Base-by-base conservation (phyloP, 2,329 filamentous ascomycete species). In the Microcyclospora tardicrescens region DNA sequence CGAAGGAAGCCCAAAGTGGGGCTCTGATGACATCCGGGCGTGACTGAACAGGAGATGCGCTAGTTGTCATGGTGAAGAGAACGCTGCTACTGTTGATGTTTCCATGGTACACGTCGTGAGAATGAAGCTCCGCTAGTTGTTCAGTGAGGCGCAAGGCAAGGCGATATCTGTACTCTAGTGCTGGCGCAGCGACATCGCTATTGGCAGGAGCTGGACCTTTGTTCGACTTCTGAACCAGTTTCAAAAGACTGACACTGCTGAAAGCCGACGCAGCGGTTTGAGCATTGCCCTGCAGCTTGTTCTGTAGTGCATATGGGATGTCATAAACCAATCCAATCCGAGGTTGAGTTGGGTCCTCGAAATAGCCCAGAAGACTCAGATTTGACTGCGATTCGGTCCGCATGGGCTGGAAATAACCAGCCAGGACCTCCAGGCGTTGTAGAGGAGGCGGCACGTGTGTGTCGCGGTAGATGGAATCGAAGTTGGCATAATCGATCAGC, bases 321-420 rank as follows among this genome's bases (percentile, higher is more conserved):
- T 81, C 77, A 51, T 84, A 89, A 10, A 89, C 71, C 10, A 89
- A 66, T 5, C 82, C 83, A 38, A 85, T 73, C 9, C 83, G 71
- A 1, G 66, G 64, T 39, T 82, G 77, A 38, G 74, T 71, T 38
- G 80, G 68, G 50, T 87, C 82, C 54, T 87, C 81, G 50, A 84
- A 85, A 52, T 84, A 87, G 52, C 45, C 82, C 67, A 54, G 58
- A 50, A 71, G 77, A 67, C 71, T 81, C 2, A 77, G 69, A 16
- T 62, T 65, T 2, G 47, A 49, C 34, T 56, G 53, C 14, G 52
- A 54, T 15, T 57, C 55, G 12, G 54, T 38, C 33, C 55, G 48
- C 53, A 57, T 57, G 2, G 54, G 54, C 39, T 51, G 49, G 10
- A 57, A 46, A 28, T 48, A 47, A 3, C 39, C 39, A 28, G 57